Evolutionary conservation across 208 protist genomes (phyloP), one percentile per base, ranked within the genome.

Genomic region (Leishmania arabica): DNA sequence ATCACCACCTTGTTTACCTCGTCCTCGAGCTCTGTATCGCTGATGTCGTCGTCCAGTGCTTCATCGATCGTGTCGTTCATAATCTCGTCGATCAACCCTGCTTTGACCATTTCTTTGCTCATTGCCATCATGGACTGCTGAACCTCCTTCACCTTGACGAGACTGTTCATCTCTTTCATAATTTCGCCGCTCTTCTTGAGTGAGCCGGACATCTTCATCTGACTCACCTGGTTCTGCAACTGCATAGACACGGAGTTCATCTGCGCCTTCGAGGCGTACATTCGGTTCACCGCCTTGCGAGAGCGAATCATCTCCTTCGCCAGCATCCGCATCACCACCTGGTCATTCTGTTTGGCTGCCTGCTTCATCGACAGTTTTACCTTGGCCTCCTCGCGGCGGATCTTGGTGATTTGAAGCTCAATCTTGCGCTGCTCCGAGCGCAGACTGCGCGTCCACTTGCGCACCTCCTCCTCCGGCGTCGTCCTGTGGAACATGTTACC

Each of bases 221-320:
- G 93, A 24, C 84, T 88, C 47, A 93, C 45, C 83, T 96, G 92
- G 76, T 98, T 93, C 74, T 97, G 92, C 56, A 98, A 82, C 78
- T 97, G 93, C 92, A 98, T 95, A 6, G 89, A 47, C 13, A 97
- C 93, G 0, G 94, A 97, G 86, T 95, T 97, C 88, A 98, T 96
- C 82, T 98, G 94, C 19, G 96, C 88, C 79, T 97, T 97, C 42
- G 93, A 92, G n/a, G 88, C 92, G 84, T 95, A 94, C 85, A 98
- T 83, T 49, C 96, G 91, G 58, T 86, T 89, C 45, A 95, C 88
- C 21, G 93, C 90, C 68, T 93, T 89, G 74, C 94, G 89, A n/a
- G 95, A 91, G 56, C 86, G 88, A 31, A 97, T 86, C 54, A 97
- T 84, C 78, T 97, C 93, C 84, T 95, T 97, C 31, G 94, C 90